phyloP scores from a whole-genome alignment of 2,329 filamentous ascomycete genomes.

The Pestalotiopsis sp. region DNA sequence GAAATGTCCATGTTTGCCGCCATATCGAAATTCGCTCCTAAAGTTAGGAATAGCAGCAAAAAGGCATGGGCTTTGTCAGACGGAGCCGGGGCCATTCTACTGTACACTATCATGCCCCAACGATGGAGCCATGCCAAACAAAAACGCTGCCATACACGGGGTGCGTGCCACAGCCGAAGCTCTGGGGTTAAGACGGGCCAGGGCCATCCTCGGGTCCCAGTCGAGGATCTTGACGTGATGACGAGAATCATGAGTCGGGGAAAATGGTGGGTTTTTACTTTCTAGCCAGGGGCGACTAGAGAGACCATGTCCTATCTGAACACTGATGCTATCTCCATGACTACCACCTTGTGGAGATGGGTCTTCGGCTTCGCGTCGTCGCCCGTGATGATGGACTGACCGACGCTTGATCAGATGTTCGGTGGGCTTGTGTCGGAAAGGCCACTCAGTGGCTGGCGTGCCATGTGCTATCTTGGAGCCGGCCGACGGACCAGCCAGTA shows the following conservation, averaged over 20 bases:
- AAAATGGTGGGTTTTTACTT: neutral
- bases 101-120: neutral
- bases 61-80: neutral
- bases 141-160: neutral
- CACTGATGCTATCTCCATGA: neutral
- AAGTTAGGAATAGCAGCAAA: neutral
- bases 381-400: slow-evolving; percentile 8
- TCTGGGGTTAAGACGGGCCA: slow-evolving; percentile 6
- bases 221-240: neutral
- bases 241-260: slow-evolving; percentile 7
- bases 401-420: slow-evolving; percentile 9
- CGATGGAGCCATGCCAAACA: neutral
- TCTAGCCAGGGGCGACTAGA: slow-evolving; percentile 5
- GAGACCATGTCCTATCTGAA: neutral
- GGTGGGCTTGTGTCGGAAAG: slow-evolving; percentile 3
- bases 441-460: slow-evolving; percentile 3
- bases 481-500: slow-evolving; percentile 5
- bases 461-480: slow-evolving; percentile 5
- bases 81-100: neutral
- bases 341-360: slow-evolving; percentile 8
- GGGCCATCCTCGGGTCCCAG: neutral
- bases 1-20: neutral
- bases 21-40: neutral
- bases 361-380: slow-evolving; percentile 1
- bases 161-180: slow-evolving; percentile 6